phyloP scores from a whole-genome alignment of 768 basidiomycete genomes.

The Suillus clintonianus region DNA sequence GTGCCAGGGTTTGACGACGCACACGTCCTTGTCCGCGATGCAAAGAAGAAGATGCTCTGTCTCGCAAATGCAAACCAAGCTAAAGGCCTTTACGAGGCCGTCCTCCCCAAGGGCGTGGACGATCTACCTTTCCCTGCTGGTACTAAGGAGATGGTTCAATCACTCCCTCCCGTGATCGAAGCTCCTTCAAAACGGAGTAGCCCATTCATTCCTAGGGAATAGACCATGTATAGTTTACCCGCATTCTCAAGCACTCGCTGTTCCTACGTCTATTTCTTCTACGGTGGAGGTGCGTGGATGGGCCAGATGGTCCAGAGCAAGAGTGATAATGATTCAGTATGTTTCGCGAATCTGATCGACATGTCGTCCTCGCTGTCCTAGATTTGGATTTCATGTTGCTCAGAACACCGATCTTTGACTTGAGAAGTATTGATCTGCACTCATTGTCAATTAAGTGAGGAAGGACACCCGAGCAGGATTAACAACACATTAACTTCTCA shows the following conservation, averaged over 20 bases:
- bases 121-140: slow-evolving; percentile 93
- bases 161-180: slow-evolving; percentile 64
- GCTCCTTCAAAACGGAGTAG: slow-evolving; percentile 76
- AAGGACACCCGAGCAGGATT: neutral
- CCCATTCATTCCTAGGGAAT: slow-evolving; percentile 78
- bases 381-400: neutral
- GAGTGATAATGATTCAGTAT: neutral
- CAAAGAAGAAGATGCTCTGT: slow-evolving; percentile 81
- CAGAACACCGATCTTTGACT: neutral
- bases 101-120: slow-evolving; percentile 79
- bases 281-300: neutral
- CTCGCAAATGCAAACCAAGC: slow-evolving; percentile 64
- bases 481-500: neutral
- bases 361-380: neutral
- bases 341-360: neutral
- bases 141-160: slow-evolving; percentile 71
- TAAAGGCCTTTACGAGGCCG: slow-evolving; percentile 73
- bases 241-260: neutral
- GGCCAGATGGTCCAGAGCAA: neutral
- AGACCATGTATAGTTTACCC: slow-evolving; percentile 21
- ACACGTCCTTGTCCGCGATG: slow-evolving; percentile 83
- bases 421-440: neutral
- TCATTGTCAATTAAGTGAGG: neutral
- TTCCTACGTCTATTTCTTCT: neutral
- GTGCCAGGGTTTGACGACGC: slow-evolving; percentile 90